Base-by-base conservation (phyloP, 768 basidiomycete genomes). In the Tulasnella sp. region DNA sequence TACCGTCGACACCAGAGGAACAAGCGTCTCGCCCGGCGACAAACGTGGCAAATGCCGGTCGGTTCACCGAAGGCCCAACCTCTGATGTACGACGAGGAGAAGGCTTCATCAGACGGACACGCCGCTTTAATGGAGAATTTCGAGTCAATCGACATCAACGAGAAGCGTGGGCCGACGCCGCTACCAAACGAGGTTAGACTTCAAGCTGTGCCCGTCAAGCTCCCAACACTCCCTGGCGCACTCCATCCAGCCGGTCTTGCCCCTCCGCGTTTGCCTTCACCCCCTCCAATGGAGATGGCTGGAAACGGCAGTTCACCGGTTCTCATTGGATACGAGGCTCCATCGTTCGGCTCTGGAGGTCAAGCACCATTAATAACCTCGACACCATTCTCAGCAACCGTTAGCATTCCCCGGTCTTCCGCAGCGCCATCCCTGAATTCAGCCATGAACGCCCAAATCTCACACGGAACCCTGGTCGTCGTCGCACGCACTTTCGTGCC, bases 401-500 rank as follows among this genome's bases (percentile, higher is more conserved):
- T 44, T 42, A 44, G 44, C 75, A 20, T 46, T 11, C 76, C 76
- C 46, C 76, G 46, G 7, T 50, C 76, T 37, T 46, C 54, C 76
- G 76, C 40, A 50, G 58, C 41, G 18, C n/a, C 76, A 76, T 76
- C 76, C 41, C 54, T 58, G 41, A 46, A 46, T 28, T 37, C 76
- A 20, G 77, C 77, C 58, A 78, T 41, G 41, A 60, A 42, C 64
- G 58, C 31, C 77, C 40, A 40, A 24, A 41, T 41, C 37, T 48
- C 77, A 1, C 48, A 42, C 60, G 77, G 77, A 5, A 54, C 42
- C 18, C 69, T 81, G 8, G 76, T 81, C 40, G 73, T 46, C n/a
- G 80, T 81, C 28, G 78, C 48, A 22, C 46, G 80, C 14, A 81
- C 80, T n/a, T 81, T 81, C 69, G 44, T 73, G 11, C 80, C 80